A percentile compares a stretch with the other conserved stretches of the same genome.
Conservation (phyloP, 768 basidiomycete species). For the Mycena epipterygia region DNA sequence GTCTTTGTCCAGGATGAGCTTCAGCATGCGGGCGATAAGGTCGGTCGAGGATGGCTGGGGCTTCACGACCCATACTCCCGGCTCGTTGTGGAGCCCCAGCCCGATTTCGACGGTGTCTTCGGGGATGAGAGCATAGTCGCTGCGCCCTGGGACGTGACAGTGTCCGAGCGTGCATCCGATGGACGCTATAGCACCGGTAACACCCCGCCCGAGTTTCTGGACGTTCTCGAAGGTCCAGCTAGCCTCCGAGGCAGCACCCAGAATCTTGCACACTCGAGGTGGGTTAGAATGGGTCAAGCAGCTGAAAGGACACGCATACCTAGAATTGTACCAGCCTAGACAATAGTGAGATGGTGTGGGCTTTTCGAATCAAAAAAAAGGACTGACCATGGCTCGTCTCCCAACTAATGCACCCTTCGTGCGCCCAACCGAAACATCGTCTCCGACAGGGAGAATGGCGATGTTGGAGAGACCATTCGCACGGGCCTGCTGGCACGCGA, state of each 20-base stretch:
- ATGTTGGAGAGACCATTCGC: slow-evolving; percentile 48
- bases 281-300: not conserved
- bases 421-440: slow-evolving; percentile 60
- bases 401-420: slow-evolving; percentile 3
- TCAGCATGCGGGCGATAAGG: slow-evolving; percentile 50
- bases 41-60: slow-evolving; percentile 1
- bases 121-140: slow-evolving; percentile 30
- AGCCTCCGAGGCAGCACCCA: slow-evolving; percentile 63
- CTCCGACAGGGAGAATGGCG: slow-evolving; percentile 64
- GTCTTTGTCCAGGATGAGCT: slow-evolving; percentile 55
- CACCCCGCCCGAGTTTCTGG: slow-evolving; percentile 50
- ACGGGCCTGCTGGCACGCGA: slow-evolving; percentile 67
- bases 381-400: slow-evolving; percentile 36
- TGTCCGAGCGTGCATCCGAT: slow-evolving; percentile 64
- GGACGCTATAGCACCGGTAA: slow-evolving; percentile 49
- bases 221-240: slow-evolving; percentile 51
- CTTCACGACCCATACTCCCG: slow-evolving; percentile 33
- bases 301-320: slow-evolving; percentile 28
- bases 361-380: slow-evolving; percentile 47
- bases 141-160: slow-evolving; percentile 68
- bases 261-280: slow-evolving; percentile 62
- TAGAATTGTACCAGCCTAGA: slow-evolving; percentile 61
- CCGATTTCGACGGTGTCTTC: slow-evolving; percentile 61
- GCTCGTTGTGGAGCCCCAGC: slow-evolving; percentile 71
- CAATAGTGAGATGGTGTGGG: slow-evolving; percentile 57